These are phyloP conservation scores for Plasmodium fragile DNA, from an alignment of 169 alveolate genomes.

Conservation along the genomic window DNA sequence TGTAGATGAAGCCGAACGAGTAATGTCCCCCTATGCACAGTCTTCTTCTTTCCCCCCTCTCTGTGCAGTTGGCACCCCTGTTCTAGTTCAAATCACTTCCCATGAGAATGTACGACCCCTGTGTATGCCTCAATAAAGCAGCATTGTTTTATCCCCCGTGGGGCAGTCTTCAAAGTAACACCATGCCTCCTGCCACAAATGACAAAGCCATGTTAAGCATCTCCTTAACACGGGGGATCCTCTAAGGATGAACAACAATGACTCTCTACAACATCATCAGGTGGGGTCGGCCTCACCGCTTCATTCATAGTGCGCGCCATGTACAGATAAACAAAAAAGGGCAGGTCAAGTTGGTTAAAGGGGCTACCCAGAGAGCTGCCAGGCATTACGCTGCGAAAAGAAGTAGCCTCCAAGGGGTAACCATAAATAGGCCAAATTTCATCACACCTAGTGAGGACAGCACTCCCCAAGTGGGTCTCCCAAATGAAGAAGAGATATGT, in stretches of 20 bases:
- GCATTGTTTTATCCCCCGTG: not conserved
- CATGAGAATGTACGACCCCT: not conserved
- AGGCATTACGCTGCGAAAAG: not conserved
- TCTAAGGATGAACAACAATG: not conserved
- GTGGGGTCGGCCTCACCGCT: not conserved
- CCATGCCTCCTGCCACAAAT: not conserved
- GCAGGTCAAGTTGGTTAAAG: not conserved
- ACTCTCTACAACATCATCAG: not conserved
- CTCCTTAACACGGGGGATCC: not conserved
- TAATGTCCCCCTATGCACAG: not conserved
- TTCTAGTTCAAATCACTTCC: not conserved
- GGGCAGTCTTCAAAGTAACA: not conserved
- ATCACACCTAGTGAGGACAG: not conserved
- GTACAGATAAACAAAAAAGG: not conserved
- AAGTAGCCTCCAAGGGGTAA: not conserved
- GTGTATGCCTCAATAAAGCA: not conserved
- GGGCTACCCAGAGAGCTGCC: not conserved
- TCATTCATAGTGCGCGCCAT: not conserved
- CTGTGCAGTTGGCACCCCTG: not conserved
- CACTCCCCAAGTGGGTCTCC: not conserved
- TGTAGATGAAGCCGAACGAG: not conserved
- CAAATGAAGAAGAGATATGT: not conserved
- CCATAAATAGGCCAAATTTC: not conserved
- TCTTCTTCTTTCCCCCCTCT: not conserved
- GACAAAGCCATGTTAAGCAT: not conserved